phyloP scores from a whole-genome alignment of 179 eudicot species.

The Spinacia oleracea region DNA sequence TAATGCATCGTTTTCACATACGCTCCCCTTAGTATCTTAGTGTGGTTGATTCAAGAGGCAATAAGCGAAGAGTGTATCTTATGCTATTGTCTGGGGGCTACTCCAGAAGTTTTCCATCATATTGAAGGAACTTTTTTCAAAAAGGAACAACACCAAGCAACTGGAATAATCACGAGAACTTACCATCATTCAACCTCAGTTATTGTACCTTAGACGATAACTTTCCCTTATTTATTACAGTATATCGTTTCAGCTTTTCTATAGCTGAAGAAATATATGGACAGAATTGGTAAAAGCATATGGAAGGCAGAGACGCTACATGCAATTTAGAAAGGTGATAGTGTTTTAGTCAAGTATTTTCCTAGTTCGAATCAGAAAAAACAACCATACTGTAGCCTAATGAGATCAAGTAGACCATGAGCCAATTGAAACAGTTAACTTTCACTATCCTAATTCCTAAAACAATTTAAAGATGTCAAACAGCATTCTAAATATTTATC shows the following conservation, averaged over 20 bases:
- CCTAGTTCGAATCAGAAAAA: not conserved
- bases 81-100: not conserved
- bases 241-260: not conserved
- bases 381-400: not conserved
- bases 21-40: not conserved
- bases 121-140: no score
- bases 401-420: not conserved
- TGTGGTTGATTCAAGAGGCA: not conserved
- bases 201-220: not conserved
- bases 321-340: not conserved
- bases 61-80: not conserved
- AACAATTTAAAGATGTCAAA: not conserved
- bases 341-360: not conserved
- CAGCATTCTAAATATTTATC: not conserved
- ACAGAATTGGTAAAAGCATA: not conserved
- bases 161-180: not conserved
- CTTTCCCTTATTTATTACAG: not conserved
- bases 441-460: not conserved
- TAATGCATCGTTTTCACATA: not conserved
- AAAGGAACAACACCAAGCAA: not conserved
- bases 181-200: not conserved
- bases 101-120: not conserved
- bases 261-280: not conserved
- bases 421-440: not conserved
- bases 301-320: not conserved